Evolutionary conservation across 2,329 filamentous ascomycete genomes (phyloP), one percentile per base, ranked within the genome.

Genomic region (Cercospora sp.): DNA sequence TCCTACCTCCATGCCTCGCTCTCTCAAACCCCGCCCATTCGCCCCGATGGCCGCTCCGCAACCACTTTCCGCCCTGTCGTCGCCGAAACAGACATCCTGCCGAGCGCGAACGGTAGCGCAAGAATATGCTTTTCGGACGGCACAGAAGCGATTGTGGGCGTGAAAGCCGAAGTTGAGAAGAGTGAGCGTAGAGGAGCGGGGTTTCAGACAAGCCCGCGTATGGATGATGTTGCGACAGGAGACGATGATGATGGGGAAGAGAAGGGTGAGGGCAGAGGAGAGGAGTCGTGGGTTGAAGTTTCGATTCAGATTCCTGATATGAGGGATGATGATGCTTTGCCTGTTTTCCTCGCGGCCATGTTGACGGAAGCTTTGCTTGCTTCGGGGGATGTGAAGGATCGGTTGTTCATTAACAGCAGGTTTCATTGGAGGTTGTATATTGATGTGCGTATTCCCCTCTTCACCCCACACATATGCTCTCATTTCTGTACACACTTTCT

Each of bases 351-450:
- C 77, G 88, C 89, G 1, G 90, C 92, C 73, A 95, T 98, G 91
- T 84, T 98, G 80, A 88, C 88, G 66, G 95, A 99, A 85, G 92
- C 92, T 66, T 79, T 99, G 81, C 85, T 95, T 68, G 89, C 88
- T 34, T 90, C 89, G 80, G 90, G 89, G 21, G 85, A 86, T 76
- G 77, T 90, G 69, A 86, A 85, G 71, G 88, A 88, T 79, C 88
- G 90, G 76, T 80, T 99, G 77, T 91, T 89, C 80, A 97, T 99
- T 79, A 98, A 97, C 82, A 83, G 85, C 68, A 87, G 94, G 55
- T 99, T 94, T 85, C 94, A 98, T 84, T 99, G 95, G 95, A 92
- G 94, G 81, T 80, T 99, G 66, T 98, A 94, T 81, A 87, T 99
- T 71, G 95, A 99, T 81, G 94, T 97, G 80, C 77, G 91, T 85